These are phyloP conservation scores for Lepidopterella palustris DNA, from an alignment of 495 filamentous ascomycete genomes.

Conservation along the genomic window DNA sequence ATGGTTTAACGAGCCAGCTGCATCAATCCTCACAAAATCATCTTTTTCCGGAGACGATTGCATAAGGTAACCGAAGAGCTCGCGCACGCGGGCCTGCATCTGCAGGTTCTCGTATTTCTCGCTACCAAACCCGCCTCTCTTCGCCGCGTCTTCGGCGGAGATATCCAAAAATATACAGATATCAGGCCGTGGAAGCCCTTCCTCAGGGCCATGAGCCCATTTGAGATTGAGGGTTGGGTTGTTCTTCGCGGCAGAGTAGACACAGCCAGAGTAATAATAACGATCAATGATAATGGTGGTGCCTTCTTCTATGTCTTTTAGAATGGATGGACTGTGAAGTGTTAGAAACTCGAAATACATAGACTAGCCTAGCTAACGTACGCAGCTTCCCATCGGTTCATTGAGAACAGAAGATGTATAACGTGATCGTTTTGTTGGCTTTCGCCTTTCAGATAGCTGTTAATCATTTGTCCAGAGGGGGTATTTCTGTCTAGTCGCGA, in stretches of 20 bases:
- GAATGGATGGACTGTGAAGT: constrained; percentile 48
- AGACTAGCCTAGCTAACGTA: constrained; percentile 32
- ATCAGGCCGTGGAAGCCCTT: constrained; percentile 83
- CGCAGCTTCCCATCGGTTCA: constrained; percentile 89
- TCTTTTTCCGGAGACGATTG: constrained; percentile 24
- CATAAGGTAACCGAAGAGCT: constrained; percentile 51
- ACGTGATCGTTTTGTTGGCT: constrained; percentile 79
- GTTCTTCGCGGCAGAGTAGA: constrained; percentile 90
- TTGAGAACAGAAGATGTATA: constrained; percentile 92
- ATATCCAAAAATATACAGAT: constrained; percentile 81
- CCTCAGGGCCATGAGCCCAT: constrained; percentile 78
- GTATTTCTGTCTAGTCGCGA: constrained; percentile 66
- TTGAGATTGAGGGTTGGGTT: constrained; percentile 60
- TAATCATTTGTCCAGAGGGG: constrained; percentile 83
- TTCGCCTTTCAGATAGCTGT: constrained; percentile 71
- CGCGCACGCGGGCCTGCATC: constrained; percentile 75
- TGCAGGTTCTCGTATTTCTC: constrained; percentile 83
- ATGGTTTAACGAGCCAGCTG: constrained; percentile 37
- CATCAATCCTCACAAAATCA: constrained; percentile 44
- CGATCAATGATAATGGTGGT: constrained; percentile 79
- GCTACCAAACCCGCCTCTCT: constrained; percentile 74
- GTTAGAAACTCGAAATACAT: constrained; percentile 6
- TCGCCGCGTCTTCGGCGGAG: constrained; percentile 60
- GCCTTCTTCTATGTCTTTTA: constrained; percentile 54
- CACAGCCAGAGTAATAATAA: constrained; percentile 88